Evolutionary conservation across 371 early-diverging fungal species (phyloP).

Genomic region (Syncephalis fuscata): DNA sequence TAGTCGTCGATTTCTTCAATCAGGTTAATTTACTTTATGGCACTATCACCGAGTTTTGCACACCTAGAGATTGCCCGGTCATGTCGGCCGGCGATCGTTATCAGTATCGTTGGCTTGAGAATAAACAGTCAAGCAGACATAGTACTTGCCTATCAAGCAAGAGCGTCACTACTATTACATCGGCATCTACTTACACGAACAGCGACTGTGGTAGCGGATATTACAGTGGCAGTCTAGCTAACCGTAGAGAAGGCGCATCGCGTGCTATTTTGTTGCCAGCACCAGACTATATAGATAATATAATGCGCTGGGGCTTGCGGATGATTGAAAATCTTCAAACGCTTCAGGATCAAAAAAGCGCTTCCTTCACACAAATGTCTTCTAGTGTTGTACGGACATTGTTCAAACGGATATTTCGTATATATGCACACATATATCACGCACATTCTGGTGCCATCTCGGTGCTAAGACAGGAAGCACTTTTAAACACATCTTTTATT

Average conservation of each 20-base stretch:
- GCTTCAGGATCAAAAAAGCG: neutral
- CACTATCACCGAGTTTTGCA: slow-evolving; percentile 64
- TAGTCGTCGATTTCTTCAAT: slow-evolving; percentile 81
- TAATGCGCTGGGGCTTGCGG: slow-evolving; percentile 66
- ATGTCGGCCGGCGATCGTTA: slow-evolving; percentile 60
- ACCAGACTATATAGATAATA: slow-evolving; percentile 62
- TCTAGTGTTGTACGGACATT: slow-evolving; percentile 34
- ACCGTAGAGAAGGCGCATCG: slow-evolving; percentile 31
- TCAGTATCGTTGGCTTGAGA: too few species aligned
- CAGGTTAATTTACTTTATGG: slow-evolving; percentile 82
- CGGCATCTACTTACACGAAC: too few species aligned
- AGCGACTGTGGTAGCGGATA: slow-evolving; percentile 16
- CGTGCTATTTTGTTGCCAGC: slow-evolving; percentile 68
- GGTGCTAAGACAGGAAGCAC: slow-evolving; percentile 56
- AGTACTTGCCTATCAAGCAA: slow-evolving; percentile 13
- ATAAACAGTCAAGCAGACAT: too few species aligned
- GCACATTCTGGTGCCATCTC: slow-evolving; percentile 53
- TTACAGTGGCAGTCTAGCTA: slow-evolving; percentile 76
- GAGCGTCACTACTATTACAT: neutral
- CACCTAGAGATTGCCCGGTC: slow-evolving; percentile 57
- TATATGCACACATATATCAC: slow-evolving; percentile 79
- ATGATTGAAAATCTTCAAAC: slow-evolving; percentile 12
- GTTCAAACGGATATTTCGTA: slow-evolving; percentile 62
- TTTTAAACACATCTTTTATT: slow-evolving; percentile 75
- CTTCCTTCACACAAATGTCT: slow-evolving; percentile 39